Conservation (phyloP, 257 asterid genomes). For the Thymus mandschuricus region DNA sequence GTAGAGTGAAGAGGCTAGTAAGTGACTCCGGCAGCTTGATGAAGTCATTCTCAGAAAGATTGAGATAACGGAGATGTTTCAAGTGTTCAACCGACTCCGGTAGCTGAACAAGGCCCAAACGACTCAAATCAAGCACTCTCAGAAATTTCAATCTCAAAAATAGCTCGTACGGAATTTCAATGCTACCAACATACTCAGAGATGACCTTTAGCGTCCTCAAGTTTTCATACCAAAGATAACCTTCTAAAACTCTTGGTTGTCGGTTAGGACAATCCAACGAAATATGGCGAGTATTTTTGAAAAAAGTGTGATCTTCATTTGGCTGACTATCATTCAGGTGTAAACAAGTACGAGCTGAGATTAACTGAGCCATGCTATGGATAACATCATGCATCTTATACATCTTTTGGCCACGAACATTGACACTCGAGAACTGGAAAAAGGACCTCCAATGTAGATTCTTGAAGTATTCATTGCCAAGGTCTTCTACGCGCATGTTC, state of each 20-base stretch:
- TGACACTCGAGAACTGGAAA: constrained; percentile 32
- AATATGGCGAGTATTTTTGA: constrained; percentile 36
- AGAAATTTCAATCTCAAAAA: constrained; percentile 35
- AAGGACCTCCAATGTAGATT: constrained; percentile 43
- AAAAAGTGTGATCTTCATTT: background rate
- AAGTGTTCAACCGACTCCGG: constrained; percentile 34
- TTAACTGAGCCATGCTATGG: constrained; percentile 38
- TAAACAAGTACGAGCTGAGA: constrained; percentile 35
- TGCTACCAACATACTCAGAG: constrained; percentile 6
- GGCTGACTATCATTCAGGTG: constrained; percentile 6
- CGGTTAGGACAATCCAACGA: constrained; percentile 20
- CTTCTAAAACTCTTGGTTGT: constrained; percentile 10
- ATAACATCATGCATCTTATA: constrained; percentile 52
- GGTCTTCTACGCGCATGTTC: constrained; percentile 36
- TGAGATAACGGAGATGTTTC: constrained; percentile 54
- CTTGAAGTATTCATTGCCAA: constrained; percentile 42
- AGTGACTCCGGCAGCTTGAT: constrained; percentile 36
- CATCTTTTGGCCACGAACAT: constrained; percentile 8
- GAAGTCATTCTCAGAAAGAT: constrained; percentile 44
- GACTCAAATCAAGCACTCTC: constrained; percentile 49
- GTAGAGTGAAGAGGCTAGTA: constrained; percentile 36
- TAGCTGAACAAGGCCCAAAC: constrained; percentile 36
- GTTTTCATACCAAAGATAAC: constrained; percentile 32
- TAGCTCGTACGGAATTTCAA: constrained; percentile 31
- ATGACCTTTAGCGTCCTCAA: constrained; percentile 40